Percentiles rank a stretch among this genome's conserved stretches.
Evolutionary conservation across 177 flowering plant species (phyloP).

Genomic region (Vitis hybrid): DNA sequence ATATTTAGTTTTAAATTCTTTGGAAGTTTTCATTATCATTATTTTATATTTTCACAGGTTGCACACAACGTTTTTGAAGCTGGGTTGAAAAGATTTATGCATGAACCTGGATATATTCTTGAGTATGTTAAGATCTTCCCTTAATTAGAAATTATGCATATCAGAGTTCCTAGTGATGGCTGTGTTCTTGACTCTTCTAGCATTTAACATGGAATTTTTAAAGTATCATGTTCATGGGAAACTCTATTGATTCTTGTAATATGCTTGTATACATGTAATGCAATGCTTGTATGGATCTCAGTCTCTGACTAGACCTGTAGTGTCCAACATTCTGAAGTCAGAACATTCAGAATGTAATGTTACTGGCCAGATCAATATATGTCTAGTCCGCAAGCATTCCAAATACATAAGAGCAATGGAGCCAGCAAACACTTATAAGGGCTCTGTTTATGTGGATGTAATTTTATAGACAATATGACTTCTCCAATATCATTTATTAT

Average conservation of each 20-base stretch:
- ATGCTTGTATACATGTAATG: not conserved
- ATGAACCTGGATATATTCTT: too few relatives aligned
- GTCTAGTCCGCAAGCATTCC: not conserved
- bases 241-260: not conserved
- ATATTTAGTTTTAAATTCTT: not conserved
- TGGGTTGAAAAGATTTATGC: too few relatives aligned
- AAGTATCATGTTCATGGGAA: not conserved
- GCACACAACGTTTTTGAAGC: too few relatives aligned
- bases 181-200: not conserved
- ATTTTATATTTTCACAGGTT: too few relatives aligned
- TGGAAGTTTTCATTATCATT: not conserved
- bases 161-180: not conserved
- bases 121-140: too few relatives aligned
- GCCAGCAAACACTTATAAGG: not conserved
- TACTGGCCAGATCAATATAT: not conserved
- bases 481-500: not conserved
- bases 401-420: not conserved
- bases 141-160: not conserved
- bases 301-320: not conserved
- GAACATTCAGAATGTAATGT: not conserved
- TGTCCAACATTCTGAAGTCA: not conserved
- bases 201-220: not conserved
- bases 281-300: not conserved
- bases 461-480: not conserved
- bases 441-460: not conserved